Evolutionary conservation across 176 grass and related monocot species (phyloP), one percentile per base, ranked within the genome.

Genomic region (Chloris gayana): DNA sequence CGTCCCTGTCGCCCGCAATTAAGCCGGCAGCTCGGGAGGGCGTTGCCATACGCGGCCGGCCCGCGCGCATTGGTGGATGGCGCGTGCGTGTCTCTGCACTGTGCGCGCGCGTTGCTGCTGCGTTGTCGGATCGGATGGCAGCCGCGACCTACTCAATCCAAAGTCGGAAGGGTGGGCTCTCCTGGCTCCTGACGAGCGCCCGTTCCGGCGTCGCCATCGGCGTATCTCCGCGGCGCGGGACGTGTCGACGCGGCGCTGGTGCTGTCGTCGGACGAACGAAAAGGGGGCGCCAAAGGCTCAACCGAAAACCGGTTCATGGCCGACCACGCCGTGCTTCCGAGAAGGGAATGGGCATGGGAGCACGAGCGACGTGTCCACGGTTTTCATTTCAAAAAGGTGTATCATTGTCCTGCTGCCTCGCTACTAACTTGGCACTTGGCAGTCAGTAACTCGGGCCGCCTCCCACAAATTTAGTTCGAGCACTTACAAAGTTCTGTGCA

Each of bases 1-100:
- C 76, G 82, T 84, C 87, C 42, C 11, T 57, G 82, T 85, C 65
- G 17, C 57, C 77, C 45, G 65, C 70, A 72, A 81, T 72, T 58
- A 5, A 65, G 4, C 82, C 82, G 77, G 87, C 72, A 76, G 25
- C 77, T 12, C 6, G 27, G 0, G 12, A 34, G 57, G 82, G 12
- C 45, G 57, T 37, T 15, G 82, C 63, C 56, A 38, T 29, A 82
- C 41, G 64, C 35, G 77, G 87, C 67, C 77, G 71, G 64, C 71
- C 22, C 44, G 51, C 42, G 76, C 19, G 38, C 11, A 37, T 3
- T 37, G 35, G 3, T 22, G 24, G 9, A 21, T 21, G 56, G 56
- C 25, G 74, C 25, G 25, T 14, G 58, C 58, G 58, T 61, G 25
- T 17, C 22, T 0, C 27, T 3, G 75, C 45, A 25, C 45, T 10